Conservation (phyloP, 2,329 filamentous ascomycete species). For the Botrytis medusae region DNA sequence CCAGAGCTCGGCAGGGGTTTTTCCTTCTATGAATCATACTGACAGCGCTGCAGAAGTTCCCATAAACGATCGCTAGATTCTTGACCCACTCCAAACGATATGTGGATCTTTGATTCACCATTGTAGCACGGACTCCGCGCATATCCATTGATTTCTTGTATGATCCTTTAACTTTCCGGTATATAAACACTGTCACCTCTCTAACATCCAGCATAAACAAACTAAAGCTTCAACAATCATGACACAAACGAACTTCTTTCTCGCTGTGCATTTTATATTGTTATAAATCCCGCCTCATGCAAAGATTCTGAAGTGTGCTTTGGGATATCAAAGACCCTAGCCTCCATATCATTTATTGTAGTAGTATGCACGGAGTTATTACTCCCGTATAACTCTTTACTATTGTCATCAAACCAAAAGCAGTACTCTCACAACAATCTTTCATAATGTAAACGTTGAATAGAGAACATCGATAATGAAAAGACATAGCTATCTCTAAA, state of each 20-base stretch:
- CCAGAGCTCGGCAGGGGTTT: fast-evolving
- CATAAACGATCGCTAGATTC: background rate
- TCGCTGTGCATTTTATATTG: background rate
- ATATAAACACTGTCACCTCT: background rate
- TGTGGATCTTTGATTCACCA: fast-evolving
- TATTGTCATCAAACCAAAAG: background rate
- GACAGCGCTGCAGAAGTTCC: no score
- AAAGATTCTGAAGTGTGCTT: no score
- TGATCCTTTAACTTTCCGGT: background rate
- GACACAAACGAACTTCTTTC: no score
- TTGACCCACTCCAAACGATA: background rate
- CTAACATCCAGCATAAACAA: no score
- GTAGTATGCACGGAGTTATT: no score
- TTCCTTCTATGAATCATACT: no score
- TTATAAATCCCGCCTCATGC: no score
- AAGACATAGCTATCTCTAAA: fast-evolving
- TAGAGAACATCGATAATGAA: fast-evolving
- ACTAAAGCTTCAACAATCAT: no score
- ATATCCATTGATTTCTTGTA: fast-evolving
- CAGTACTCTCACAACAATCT: fast-evolving
- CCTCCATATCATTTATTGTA: background rate
- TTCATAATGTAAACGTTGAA: no score
- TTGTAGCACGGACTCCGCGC: no score
- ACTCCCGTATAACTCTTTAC: background rate
- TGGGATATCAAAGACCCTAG: no score